Evolutionary conservation across 106 monocot genomes (phyloP), one percentile per base, ranked within the genome.

Genomic region (Amphibolis antarctica): DNA sequence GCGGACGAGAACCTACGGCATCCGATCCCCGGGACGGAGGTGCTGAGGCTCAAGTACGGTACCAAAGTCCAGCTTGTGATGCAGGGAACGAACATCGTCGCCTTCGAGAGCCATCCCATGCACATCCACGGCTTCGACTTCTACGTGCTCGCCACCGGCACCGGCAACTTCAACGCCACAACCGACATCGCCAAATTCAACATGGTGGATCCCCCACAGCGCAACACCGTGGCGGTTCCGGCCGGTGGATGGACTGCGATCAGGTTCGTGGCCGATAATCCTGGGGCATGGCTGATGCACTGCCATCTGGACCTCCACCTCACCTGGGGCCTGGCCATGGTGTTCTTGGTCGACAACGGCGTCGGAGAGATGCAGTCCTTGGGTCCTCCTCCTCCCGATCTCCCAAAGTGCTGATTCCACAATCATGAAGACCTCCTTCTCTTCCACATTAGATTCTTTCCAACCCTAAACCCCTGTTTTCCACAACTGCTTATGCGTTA

Each of bases 121-220:
- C 88, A 88, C 59, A 63, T 88, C 42, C 88, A 88, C 19, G 88
- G 83, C 0, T 83, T 78, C 71, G 53, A 81, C 9, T 88, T 88
- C 70, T 88, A 77, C 61, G 70, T 84, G 9, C 65, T 88, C 1
- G 88, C 74, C 0, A 59, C 53, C 10, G 88, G 88, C 55, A 67
- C 68, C 15, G 88, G 88, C 1, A 88, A 88, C 65, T 88, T 71
- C 53, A 21, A 88, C 13, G 53, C 83, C 4, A 64, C 20, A 11
- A 66, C 26, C 9, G 83, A 83, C 60, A 10, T 67, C 66, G 28
- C 52, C 9, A 75, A 48, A 42, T 84, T 88, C 47, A 88, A 88
- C 52, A 44, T 88, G 12, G 78, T 88, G 0, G 88, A 88, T 42
- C 88, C 88, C 25, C 71, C 77, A 26, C 19, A 53, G 60, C 57